These are phyloP conservation scores for Xeromyces bisporus DNA, from an alignment of 495 filamentous ascomycete genomes.

Conservation along the genomic window DNA sequence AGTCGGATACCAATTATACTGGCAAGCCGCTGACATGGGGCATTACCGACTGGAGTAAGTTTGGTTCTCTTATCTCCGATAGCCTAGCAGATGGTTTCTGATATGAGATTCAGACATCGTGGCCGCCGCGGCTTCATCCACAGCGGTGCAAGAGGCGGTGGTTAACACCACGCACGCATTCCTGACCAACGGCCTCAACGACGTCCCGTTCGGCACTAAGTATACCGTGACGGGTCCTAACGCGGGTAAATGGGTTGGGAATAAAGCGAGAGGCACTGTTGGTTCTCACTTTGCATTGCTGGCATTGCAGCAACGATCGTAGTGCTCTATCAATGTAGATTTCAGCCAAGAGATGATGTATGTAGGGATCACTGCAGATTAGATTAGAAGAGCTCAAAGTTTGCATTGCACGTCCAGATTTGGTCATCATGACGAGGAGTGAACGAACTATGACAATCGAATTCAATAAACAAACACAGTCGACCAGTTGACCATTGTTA, in stretches of 20 bases:
- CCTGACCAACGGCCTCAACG: constrained; percentile 22
- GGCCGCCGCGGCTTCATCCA: constrained; percentile 11
- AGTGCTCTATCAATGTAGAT: no score
- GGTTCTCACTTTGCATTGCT: constrained; percentile 28
- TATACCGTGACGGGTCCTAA: constrained; percentile 14
- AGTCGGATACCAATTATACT: neutral
- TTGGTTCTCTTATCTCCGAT: constrained; percentile 21
- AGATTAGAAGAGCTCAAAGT: no score
- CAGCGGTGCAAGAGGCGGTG: constrained; percentile 9
- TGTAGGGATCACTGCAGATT: no score
- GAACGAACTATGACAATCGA: no score
- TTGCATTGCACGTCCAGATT: no score
- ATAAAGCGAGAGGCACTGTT: constrained; percentile 23
- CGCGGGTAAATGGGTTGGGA: constrained; percentile 10
- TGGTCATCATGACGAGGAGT: no score
- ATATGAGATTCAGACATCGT: neutral
- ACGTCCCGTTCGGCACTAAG: constrained; percentile 22
- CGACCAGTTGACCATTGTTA: no score
- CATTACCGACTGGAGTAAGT: constrained; percentile 19
- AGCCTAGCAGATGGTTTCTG: no score
- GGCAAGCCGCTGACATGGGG: neutral
- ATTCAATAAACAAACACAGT: no score
- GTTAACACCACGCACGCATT: constrained; percentile 21
- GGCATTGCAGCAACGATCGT: constrained; percentile 10
- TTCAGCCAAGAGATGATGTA: no score